A percentile compares a stretch with the other conserved stretches of the same genome.
phyloP scores from a whole-genome alignment of 208 protist genomes.

The Novymonas esmeraldas region DNA sequence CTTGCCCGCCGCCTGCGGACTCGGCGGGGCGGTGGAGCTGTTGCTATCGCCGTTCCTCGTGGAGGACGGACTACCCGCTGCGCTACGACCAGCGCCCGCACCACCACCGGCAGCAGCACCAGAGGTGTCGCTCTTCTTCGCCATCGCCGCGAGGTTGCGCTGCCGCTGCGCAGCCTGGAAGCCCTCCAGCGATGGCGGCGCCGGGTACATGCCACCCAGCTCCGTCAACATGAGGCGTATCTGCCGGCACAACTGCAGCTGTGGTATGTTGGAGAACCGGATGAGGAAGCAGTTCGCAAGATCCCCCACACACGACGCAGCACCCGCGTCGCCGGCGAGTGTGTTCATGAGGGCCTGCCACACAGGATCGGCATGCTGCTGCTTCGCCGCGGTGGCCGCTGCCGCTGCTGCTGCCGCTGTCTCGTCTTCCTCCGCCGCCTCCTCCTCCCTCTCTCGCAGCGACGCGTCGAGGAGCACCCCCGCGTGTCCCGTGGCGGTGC shows the following conservation, averaged over 20 bases:
- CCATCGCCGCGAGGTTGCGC: constrained; percentile 31
- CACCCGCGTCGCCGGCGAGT: not conserved
- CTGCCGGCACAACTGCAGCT: constrained; percentile 58
- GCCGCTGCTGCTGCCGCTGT: too few species aligned
- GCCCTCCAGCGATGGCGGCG: constrained; percentile 23
- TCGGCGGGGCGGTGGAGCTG: not conserved
- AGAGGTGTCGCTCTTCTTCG: constrained; percentile 7
- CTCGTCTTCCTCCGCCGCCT: not conserved
- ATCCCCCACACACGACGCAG: not conserved
- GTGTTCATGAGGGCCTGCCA: constrained; percentile 1
- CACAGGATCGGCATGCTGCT: not conserved
- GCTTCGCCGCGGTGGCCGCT: not conserved
- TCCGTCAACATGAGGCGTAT: constrained; percentile 44
- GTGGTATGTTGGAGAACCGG: constrained; percentile 56
- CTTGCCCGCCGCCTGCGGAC: not conserved
- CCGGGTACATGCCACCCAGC: constrained; percentile 28
- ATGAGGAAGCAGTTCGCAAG: constrained; percentile 25
- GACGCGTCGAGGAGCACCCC: not conserved
- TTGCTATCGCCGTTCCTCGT: not conserved
- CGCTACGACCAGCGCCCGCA: not conserved
- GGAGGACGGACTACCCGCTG: not conserved
- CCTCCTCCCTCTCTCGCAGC: not conserved
- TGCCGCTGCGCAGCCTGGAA: constrained; percentile 43
- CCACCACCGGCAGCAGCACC: not conserved
- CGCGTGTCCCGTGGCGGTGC: not conserved